Base-by-base conservation (phyloP, 495 filamentous ascomycete genomes). In the Hypoxylon subgilvum region DNA sequence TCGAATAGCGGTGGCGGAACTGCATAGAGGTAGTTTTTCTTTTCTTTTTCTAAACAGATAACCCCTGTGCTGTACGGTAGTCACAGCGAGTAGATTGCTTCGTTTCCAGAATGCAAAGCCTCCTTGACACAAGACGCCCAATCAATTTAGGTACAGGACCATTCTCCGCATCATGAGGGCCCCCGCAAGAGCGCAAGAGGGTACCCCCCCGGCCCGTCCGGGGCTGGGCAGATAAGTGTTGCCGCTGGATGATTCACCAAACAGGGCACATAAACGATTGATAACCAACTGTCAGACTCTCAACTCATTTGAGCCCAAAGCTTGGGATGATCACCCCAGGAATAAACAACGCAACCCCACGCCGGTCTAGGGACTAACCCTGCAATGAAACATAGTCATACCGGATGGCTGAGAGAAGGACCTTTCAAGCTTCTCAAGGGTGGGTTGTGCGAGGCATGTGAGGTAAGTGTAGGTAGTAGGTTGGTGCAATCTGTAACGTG, bases 281-380 rank as follows among this genome's bases (percentile, higher is more conserved):
- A 56, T 51, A 56, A 44, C 27, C 10, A 39, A 41, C 27, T 57
- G 35, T n/a, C n/a, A n/a, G n/a, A n/a, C n/a, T n/a, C n/a, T n/a
- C n/a, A n/a, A n/a, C n/a, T n/a, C n/a, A 55, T 43, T 31, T 18
- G 43, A 31, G 49, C 38, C 48, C 54, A 55, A 53, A 27, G 32
- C 23, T 52, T 57, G 41, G 47, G 34, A 57, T 38, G 41, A 48
- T 35, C 38, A 38, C 22, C 12, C 59, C 34, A 45, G 47, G 41
- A 40, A 57, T 53, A 57, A 64, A 58, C 54, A 58, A 30, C 61
- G 44, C 44, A 57, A 53, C 48, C 53, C 53, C 60, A 63, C 53
- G 60, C 31, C 53, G 32, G 42, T 27, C 39, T 44, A 10, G 22
- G 46, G 22, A 18, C 4, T 9, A n/a, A 51, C 18, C 9, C 45